Base-by-base conservation (phyloP, 352 stramenopile species). In the Pythium myriotylum region DNA sequence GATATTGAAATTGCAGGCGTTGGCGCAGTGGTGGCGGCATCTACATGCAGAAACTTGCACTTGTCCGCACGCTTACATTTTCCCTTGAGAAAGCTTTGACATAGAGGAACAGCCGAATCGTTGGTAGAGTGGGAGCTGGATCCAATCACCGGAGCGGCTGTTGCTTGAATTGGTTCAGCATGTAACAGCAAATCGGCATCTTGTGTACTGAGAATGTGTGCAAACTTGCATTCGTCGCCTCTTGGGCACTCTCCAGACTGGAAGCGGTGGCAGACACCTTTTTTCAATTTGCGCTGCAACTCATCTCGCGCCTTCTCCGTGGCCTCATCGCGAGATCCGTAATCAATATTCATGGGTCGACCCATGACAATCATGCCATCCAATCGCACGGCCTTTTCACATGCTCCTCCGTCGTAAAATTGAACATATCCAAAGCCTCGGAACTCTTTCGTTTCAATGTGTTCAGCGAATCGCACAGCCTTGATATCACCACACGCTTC, bases 341-440 rank as follows among this genome's bases (percentile, higher is more conserved):
- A 93, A 64, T 94, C 86, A 45, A 94, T 74, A 56, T 84, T 89
- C 80, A 94, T 92, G 8, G 86, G 81, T 13, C 86, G 67, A 5
- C 86, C 86, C 82, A 94, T 93, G 39, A 94, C 86, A 42, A 94
- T 74, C 70, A 83, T 89, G 27, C 84, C 84, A 60, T 94, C 79
- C 4, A 89, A 54, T 53, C 72, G 74, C 40, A 98, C 75, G 4
- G 94, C 94, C 29, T 77, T 80, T 57, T 97, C 83, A 3, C 92
- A 97, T 32, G 89, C 83, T 6, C 85, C 76, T 47, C 88, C 75
- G 53, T 96, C 91, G 67, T 97, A 91, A 68, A 97, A 99, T 62
- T 98, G 90, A 26, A 99, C 89, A 72, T 94, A 89, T 14, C 81
- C 86, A 54, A 94, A 94, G 43, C 86, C 86, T 33, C 86, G 83